These are phyloP conservation scores for Oryza longistaminata DNA, from an alignment of 176 grass and related monocot species.

Conservation along the genomic window DNA sequence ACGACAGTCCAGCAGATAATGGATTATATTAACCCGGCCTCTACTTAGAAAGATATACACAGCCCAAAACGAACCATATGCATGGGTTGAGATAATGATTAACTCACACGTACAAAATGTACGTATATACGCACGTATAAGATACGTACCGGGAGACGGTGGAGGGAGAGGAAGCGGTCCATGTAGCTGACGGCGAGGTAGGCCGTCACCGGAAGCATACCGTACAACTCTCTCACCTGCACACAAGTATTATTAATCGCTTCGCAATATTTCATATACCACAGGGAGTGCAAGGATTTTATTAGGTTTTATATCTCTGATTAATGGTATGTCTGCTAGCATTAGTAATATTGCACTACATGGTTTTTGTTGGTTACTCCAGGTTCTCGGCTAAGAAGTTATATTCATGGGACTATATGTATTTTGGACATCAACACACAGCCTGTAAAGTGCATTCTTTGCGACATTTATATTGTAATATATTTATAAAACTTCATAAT, in stretches of 20 bases:
- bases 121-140: not conserved
- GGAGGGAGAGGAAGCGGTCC: slow-evolving; percentile 73
- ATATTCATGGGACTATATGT: not conserved
- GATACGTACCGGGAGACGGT: slow-evolving; percentile 36
- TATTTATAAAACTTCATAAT: not conserved
- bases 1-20: not conserved
- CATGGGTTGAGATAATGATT: no score
- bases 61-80: not conserved
- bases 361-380: not conserved
- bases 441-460: not conserved
- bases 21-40: no score
- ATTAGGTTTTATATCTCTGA: not conserved
- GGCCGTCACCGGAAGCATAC: slow-evolving; percentile 52
- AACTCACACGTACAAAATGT: no score
- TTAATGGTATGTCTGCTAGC: not conserved
- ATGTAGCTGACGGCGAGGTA: slow-evolving; percentile 74
- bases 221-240: slow-evolving; percentile 37
- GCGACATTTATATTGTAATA: not conserved
- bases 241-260: not conserved
- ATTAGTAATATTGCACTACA: no score
- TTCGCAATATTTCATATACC: not conserved
- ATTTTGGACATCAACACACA: not conserved
- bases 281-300: not conserved
- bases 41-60: no score
- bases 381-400: not conserved